phyloP scores from a whole-genome alignment of 2,329 filamentous ascomycete species.

The Microsporum ferrugineum region DNA sequence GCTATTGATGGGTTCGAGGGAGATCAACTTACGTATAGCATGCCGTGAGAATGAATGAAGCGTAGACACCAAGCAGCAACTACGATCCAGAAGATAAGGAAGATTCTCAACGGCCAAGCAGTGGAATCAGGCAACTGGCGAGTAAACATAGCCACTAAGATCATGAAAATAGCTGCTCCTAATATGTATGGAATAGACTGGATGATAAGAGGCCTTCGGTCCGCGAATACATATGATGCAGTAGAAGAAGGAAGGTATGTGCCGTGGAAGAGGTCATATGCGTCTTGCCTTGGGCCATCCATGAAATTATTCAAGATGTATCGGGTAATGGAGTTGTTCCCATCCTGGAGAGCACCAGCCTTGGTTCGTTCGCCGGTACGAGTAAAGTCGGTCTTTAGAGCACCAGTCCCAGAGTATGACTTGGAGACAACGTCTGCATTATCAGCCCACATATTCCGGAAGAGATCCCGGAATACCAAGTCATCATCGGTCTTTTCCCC shows the following conservation, averaged over 20 bases:
- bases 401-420: slow-evolving; percentile 89
- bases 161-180: slow-evolving; percentile 72
- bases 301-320: slow-evolving; percentile 91
- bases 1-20: not conserved
- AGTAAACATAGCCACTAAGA: slow-evolving; percentile 64
- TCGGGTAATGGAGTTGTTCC: slow-evolving; percentile 75
- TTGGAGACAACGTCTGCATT: slow-evolving; percentile 92
- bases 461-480: slow-evolving; percentile 70
- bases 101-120: slow-evolving; percentile 69
- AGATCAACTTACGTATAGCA: slow-evolving; percentile 69
- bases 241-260: slow-evolving; percentile 65
- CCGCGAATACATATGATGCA: slow-evolving; percentile 66
- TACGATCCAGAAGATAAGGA: slow-evolving; percentile 65
- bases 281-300: slow-evolving; percentile 88
- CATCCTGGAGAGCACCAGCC: slow-evolving; percentile 71
- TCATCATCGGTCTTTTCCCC: slow-evolving; percentile 74
- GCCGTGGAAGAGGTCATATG: slow-evolving; percentile 88
- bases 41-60: slow-evolving; percentile 75
- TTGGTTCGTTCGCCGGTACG: slow-evolving; percentile 84
- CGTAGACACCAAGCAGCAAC: slow-evolving; percentile 59
- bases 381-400: slow-evolving; percentile 96
- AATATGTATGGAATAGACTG: slow-evolving; percentile 90
- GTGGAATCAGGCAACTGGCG: slow-evolving; percentile 59
- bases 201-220: slow-evolving; percentile 73
- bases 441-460: slow-evolving; percentile 97